phyloP scores from a whole-genome alignment of 805 yeast species.

The Candida piceae region DNA sequence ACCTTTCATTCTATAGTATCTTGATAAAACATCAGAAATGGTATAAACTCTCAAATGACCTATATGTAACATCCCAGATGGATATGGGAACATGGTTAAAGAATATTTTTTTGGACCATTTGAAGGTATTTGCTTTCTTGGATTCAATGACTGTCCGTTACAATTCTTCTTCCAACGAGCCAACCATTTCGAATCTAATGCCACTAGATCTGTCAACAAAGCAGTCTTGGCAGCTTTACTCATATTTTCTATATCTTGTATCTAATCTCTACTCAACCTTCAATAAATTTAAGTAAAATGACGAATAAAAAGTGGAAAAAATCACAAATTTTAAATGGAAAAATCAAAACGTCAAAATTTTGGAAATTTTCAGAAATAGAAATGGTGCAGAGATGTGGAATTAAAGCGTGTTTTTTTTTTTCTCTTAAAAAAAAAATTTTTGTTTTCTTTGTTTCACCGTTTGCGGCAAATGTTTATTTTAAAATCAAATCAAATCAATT shows the following conservation, averaged over 20 bases:
- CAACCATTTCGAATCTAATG: slow-evolving; percentile 51
- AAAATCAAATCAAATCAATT: too few species aligned
- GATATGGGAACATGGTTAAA: slow-evolving; percentile 92
- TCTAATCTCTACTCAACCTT: too few species aligned
- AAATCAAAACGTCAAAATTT: not conserved
- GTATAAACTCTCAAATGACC: slow-evolving; percentile 94
- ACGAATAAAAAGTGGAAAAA: too few species aligned
- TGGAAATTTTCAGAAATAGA: too few species aligned
- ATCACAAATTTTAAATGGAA: too few species aligned
- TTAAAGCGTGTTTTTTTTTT: too few species aligned
- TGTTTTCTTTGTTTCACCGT: too few species aligned
- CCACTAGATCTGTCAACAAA: slow-evolving; percentile 16
- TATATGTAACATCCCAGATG: slow-evolving; percentile 88
- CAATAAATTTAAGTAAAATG: too few species aligned
- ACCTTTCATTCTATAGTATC: slow-evolving; percentile 76
- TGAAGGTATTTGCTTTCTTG: slow-evolving; percentile 4
- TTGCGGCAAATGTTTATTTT: too few species aligned
- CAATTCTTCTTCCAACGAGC: slow-evolving; percentile 37
- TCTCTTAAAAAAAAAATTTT: too few species aligned
- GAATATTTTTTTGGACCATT: slow-evolving; percentile 44
- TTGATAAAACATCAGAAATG: slow-evolving; percentile 75
- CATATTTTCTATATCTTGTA: slow-evolving; percentile 1
- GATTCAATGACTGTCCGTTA: slow-evolving; percentile 20
- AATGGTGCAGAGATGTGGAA: not conserved
- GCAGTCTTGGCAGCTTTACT: slow-evolving; percentile 10